Evolutionary conservation across 805 yeast species (phyloP), one percentile per base, ranked within the genome.

Genomic region (Clavispora fructus): DNA sequence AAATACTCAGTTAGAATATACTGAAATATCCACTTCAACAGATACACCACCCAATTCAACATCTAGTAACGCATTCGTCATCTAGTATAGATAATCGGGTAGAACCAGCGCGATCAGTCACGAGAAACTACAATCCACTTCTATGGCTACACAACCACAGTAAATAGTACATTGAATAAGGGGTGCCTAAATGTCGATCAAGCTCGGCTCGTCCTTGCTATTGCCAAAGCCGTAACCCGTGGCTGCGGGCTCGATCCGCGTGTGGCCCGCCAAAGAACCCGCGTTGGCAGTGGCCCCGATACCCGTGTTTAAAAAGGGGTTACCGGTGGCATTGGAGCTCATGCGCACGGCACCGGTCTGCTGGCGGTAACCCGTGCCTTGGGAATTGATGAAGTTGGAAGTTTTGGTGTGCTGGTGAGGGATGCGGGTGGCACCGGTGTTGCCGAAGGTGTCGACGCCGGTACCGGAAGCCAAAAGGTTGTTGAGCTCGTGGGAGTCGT

Each of bases 151-250:
- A 19, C 3, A 19, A 19, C 23, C 23, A 19, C 23, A 4, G 23
- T 19, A 19, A 27, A 11, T 27, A 11, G 29, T 27, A 27, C 29
- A 27, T 27, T 27, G 29, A 27, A 27, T 27, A 27, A 2, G 12
- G 29, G 12, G 37, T 6, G 7, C 12, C 54, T 52, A 73, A 48
- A 73, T 73, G 57, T 73, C 78, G 56, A 73, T 73, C 62, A 73
- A 70, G 52, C 76, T 72, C 8, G 75, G 75, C 29, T 73, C 75
- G 48, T 69, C 74, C 51, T 83, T 64, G 17, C 70, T 88, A 56
- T 90, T 91, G 41, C 97, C 97, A 66, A 91, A 91, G 1, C 98
- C 98, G 61, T 82, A 90, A 2, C 98, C 98, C 1, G 98, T 91
- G 59, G 86, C 83, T 3, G 94, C 82, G 6, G 96, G 91, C 42